A percentile compares a stretch with the other conserved stretches of the same genome.
Conservation (phyloP, 2,329 filamentous ascomycete genomes). For the Lomentospora prolificans region DNA sequence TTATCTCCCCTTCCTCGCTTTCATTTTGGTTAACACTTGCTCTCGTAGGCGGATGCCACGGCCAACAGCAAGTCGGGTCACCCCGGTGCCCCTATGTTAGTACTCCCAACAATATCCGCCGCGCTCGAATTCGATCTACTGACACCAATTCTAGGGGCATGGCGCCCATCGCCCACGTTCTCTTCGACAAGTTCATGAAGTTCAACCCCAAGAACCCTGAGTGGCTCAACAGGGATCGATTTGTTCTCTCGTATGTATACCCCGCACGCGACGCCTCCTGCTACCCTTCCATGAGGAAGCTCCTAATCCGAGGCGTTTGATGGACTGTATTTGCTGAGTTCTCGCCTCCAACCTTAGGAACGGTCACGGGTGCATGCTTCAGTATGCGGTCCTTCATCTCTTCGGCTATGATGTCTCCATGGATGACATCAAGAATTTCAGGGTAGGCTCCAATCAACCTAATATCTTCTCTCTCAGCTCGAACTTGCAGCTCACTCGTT, state of each 20-base stretch:
- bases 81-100: slow-evolving; percentile 92
- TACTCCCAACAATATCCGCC: slow-evolving; percentile 12
- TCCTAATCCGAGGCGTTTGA: background rate
- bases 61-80: slow-evolving; percentile 94
- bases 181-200: slow-evolving; percentile 98
- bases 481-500: background rate
- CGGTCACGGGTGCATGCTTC: slow-evolving; percentile 98
- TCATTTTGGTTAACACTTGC: slow-evolving; percentile 15
- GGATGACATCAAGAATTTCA: slow-evolving; percentile 93
- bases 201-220: slow-evolving; percentile 99
- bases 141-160: slow-evolving; percentile 48
- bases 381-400: slow-evolving; percentile 95
- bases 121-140: slow-evolving; percentile 16
- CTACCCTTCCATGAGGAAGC: background rate
- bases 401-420: slow-evolving; percentile 82
- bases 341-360: too few relatives aligned
- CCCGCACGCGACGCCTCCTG: background rate
- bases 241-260: slow-evolving; percentile 87
- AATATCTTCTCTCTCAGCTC: background rate
- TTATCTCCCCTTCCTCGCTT: background rate
- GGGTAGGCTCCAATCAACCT: slow-evolving; percentile 50
- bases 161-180: slow-evolving; percentile 91
- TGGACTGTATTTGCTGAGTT: too few relatives aligned
- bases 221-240: slow-evolving; percentile 96
- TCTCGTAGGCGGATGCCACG: slow-evolving; percentile 84